phyloP scores from a whole-genome alignment of 2,329 filamentous ascomycete species.

The Blumeria graminis region DNA sequence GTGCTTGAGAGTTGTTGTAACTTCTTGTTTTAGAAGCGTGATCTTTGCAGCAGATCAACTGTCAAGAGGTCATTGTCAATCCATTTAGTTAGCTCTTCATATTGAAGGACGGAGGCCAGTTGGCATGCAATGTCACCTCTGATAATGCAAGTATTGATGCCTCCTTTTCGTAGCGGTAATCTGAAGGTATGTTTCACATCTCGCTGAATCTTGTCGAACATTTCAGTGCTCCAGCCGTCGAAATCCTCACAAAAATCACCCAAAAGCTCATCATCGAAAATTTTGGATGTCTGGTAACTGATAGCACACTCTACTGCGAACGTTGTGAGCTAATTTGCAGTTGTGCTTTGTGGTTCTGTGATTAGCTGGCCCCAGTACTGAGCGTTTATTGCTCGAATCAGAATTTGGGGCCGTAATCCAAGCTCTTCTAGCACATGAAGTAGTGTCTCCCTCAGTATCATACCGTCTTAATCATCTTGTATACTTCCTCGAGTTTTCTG shows the following conservation, averaged over 20 bases:
- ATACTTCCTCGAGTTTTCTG: neutral
- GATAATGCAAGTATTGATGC: neutral
- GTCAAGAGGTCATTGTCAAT: too few species aligned
- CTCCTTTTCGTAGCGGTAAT: neutral
- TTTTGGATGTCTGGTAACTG: neutral
- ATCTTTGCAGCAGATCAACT: too few species aligned
- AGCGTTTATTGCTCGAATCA: neutral
- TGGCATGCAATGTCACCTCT: neutral
- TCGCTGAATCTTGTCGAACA: neutral
- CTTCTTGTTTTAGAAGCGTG: too few species aligned
- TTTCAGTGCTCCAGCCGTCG: neutral
- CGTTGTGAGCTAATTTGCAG: neutral
- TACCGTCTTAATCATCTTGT: neutral
- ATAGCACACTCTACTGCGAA: neutral
- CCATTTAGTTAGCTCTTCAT: too few species aligned
- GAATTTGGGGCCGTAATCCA: neutral
- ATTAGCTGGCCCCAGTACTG: neutral
- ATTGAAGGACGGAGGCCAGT: neutral
- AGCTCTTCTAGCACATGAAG: neutral
- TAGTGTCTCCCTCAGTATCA: neutral
- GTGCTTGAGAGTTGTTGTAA: too few species aligned
- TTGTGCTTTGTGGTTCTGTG: neutral
- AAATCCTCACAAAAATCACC: neutral
- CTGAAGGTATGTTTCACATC: neutral
- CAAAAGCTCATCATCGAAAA: neutral